Base-by-base conservation (phyloP, 176 grass and related monocot species). In the Rhynchospora pubera region DNA sequence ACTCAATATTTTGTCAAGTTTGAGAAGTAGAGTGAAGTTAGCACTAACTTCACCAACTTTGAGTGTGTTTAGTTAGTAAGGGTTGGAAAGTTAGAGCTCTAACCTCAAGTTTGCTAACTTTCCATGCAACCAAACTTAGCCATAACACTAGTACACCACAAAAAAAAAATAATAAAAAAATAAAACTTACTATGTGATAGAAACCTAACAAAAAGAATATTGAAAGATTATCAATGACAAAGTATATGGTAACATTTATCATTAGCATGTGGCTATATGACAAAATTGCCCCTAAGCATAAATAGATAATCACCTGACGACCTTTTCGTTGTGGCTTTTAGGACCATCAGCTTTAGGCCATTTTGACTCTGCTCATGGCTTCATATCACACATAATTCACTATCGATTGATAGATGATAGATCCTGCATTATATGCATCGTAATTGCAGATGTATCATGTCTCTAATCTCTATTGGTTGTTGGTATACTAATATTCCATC, bases 401-500 rank as follows among this genome's bases (percentile, higher is more conserved):
- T 44, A 73, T 43, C 1, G 19, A 73, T 73, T 73, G 69, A 28
- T 28, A 28, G 26, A 1, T 28, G 44, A 48, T 72, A 48, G 44
- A 72, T 14, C 44, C 44, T 13, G 44, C 5, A 45, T 22, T 73
- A 50, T 73, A 48, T 73, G n/a, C 9, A 73, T 13, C 1, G 3
- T 73, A 50, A 72, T 47, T 11, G 39, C 68, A 22, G 68, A 72
- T 48, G 68, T 72, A 72, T 72, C 68, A 72, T 12, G 16, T 72
- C 43, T 21, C 39, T 47, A 47, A 16, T 72, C 43, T 21, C 39
- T 22, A 47, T 72, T 72, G 68, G 68, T 72, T 19, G 68, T 72
- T 19, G 9, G 43, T 48, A 12, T 46, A 71, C 16, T 19, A 3
- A 43, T 42, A 10, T 66, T 34, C 9, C 16, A 6, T 65, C 64